Evolutionary conservation across 2,329 filamentous ascomycete genomes (phyloP), one percentile per base, ranked within the genome.

Genomic region (Aspergillus sp.): DNA sequence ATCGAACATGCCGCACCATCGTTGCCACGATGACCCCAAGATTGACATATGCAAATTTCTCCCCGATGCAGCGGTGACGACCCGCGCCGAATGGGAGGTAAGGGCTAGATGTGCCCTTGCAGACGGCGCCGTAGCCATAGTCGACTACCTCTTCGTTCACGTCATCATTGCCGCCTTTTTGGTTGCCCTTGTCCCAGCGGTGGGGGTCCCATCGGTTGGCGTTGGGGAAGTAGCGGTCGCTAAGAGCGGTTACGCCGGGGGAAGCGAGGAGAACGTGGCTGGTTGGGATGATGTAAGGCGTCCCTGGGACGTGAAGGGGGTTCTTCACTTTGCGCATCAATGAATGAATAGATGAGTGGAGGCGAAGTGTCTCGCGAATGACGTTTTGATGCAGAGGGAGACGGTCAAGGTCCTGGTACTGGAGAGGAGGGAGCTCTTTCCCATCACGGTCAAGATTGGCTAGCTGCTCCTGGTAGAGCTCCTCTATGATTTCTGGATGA

Each of bases 11-110:
- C 44, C 89, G 79, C 37, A 95, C 86, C 55, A 90, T 73, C 49
- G 82, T 83, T 44, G 84, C 88, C 10, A 85, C 74, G 56, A 97
- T 94, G 41, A 88, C 90, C 65, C 90, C 85, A 53, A 97, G 76
- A 73, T 97, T 91, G 49, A 94, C 78, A 66, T 94, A 95, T 57
- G 91, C 91, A 67, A 96, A 97, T 63, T 95, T 89, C 77, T 97
- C 91, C 55, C 91, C 91, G 63, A 97, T 96, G 72, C 91, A 97
- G 56, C 91, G 80, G 72, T 97, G 91, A 57, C 91, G 79, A 37
- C 91, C 91, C 25, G 90, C 91, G 49, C 91, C 91, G 64, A 97
- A 97, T 2, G 91, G 91, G 43, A 97, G 81, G 68, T 96, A 97
- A 0, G 91, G 90, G 45, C 87, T 94, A 50, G 82, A 82, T 10